Percentiles rank a stretch among this genome's conserved stretches.
Evolutionary conservation across 176 grass and related monocot species (phyloP).

Genomic region (Elymus sibiricus): DNA sequence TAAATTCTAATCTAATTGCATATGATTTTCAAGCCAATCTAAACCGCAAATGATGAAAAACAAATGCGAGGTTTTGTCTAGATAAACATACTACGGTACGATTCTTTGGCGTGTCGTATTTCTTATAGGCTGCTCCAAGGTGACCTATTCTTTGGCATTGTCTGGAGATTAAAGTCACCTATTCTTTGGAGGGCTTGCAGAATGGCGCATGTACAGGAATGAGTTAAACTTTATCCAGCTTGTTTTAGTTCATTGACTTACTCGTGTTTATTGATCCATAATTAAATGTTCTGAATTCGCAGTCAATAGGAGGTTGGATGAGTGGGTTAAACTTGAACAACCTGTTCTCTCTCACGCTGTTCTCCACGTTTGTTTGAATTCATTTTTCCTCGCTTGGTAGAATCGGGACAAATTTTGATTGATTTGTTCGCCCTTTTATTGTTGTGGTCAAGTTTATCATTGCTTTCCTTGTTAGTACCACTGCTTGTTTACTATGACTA

Average conservation of each 20-base stretch:
- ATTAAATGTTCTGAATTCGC: slow-evolving; percentile 21
- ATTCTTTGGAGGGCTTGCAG: background rate
- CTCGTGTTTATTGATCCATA: background rate
- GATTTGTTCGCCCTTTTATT: background rate
- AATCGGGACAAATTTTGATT: background rate
- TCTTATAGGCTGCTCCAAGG: too few relatives aligned
- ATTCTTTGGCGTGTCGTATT: too few relatives aligned
- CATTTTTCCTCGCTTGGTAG: slow-evolving; percentile 1
- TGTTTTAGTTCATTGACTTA: background rate
- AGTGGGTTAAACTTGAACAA: slow-evolving; percentile 98
- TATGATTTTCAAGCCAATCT: too few relatives aligned
- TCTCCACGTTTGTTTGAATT: background rate
- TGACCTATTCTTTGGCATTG: too few relatives aligned
- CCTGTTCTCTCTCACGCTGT: slow-evolving; percentile 42
- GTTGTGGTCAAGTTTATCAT: slow-evolving; percentile 41
- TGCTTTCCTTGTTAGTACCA: background rate
- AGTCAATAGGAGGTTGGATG: slow-evolving; percentile 96
- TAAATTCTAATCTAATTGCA: too few relatives aligned
- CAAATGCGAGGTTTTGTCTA: too few relatives aligned
- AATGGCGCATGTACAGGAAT: background rate
- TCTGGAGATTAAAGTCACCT: background rate
- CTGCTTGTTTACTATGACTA: background rate
- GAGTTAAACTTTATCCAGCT: background rate
- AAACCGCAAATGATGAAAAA: too few relatives aligned
- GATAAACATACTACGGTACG: too few relatives aligned